Evolutionary conservation across 345 rosid species (phyloP).

Genomic region (Aethionema arabicum): DNA sequence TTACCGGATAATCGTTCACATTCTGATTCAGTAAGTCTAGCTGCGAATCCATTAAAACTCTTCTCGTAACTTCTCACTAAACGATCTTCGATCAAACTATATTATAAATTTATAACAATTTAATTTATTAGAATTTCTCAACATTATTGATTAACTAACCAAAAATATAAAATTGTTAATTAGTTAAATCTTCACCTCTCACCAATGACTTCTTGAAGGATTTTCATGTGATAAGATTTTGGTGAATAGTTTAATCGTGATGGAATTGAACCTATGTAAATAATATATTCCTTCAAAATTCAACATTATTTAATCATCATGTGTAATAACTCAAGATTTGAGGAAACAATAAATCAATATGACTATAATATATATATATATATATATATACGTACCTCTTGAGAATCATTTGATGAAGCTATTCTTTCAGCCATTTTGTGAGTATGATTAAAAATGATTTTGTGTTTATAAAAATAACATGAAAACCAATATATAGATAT

Average conservation of each 20-base stretch:
- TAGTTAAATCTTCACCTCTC: conserved; percentile 1
- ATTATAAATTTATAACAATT: not conserved
- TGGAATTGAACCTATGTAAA: too few relatives aligned
- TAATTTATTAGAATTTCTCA: not conserved
- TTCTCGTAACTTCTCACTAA: conserved; percentile 41
- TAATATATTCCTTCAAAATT: too few relatives aligned
- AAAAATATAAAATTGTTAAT: too few relatives aligned
- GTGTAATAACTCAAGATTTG: too few relatives aligned
- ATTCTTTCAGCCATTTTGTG: too few relatives aligned
- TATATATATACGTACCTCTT: too few relatives aligned
- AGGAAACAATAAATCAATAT: too few relatives aligned
- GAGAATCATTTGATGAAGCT: not conserved
- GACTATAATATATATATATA: not conserved
- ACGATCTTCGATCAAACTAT: conserved; percentile 23
- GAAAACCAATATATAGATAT: conserved; percentile 7
- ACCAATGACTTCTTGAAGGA: too few relatives aligned
- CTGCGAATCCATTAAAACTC: conserved; percentile 58
- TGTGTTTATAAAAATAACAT: not conserved
- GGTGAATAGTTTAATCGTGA: too few relatives aligned
- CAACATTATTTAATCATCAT: too few relatives aligned
- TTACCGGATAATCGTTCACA: conserved; percentile 39
- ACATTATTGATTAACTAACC: not conserved
- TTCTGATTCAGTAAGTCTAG: conserved; percentile 40
- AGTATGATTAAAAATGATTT: too few relatives aligned
- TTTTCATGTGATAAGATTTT: too few relatives aligned